A percentile compares a stretch with the other conserved stretches of the same genome.
These are phyloP conservation scores for Stenogyne calaminthoides DNA, from an alignment of 305 asterid species.

Conservation along the genomic window DNA sequence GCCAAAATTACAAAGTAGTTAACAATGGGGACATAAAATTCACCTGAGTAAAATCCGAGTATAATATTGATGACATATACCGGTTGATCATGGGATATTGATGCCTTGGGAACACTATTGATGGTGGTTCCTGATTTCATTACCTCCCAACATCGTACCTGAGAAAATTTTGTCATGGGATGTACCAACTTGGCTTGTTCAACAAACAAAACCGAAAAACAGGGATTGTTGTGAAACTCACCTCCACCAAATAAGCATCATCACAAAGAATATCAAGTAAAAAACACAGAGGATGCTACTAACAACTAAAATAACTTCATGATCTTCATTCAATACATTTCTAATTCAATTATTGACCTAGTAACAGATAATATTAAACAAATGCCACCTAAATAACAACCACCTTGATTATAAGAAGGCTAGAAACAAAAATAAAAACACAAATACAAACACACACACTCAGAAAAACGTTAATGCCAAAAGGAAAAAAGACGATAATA, in stretches of 20 bases:
- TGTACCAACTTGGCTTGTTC: constrained; percentile 18
- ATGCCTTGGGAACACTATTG: constrained; percentile 53
- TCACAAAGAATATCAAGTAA: constrained; percentile 1
- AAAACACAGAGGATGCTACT: not conserved
- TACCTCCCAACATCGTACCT: constrained; percentile 69
- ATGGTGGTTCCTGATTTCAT: constrained; percentile 39
- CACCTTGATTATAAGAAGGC: not conserved
- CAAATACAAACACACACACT: not conserved
- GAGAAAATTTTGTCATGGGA: constrained; percentile 18
- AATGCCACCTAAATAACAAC: not conserved
- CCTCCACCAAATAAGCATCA: constrained; percentile 41
- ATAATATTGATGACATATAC: constrained; percentile 25
- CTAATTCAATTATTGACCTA: not conserved
- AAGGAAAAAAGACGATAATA: not conserved
- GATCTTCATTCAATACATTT: constrained; percentile 11
- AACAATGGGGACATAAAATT: constrained; percentile 22
- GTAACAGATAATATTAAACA: not conserved
- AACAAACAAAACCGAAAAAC: not conserved
- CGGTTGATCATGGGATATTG: constrained; percentile 57
- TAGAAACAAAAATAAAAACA: not conserved
- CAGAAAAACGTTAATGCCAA: not conserved
- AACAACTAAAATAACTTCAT: not conserved
- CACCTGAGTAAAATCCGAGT: constrained; percentile 1
- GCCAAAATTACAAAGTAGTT: constrained; percentile 28
- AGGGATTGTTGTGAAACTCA: constrained; percentile 33